These are phyloP conservation scores for Lycium ferocissimum DNA, from an alignment of 257 asterid species.

Conservation along the genomic window DNA sequence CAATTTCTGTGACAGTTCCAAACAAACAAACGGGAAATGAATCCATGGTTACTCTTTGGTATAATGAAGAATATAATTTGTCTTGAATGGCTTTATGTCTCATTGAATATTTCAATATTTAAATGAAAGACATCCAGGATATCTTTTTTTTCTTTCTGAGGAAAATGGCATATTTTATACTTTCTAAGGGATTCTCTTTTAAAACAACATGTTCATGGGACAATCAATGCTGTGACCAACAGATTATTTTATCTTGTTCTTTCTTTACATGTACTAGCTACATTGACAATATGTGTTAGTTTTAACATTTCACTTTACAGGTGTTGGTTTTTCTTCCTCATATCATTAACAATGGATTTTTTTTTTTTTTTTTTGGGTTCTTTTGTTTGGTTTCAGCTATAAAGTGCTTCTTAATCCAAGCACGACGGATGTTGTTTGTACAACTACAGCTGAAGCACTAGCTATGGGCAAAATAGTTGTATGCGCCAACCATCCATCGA, in stretches of 20 bases:
- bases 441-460: conserved; percentile 96
- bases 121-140: not conserved
- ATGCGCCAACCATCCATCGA: conserved; percentile 95
- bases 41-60: not conserved
- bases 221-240: not conserved
- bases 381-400: conserved; percentile 56
- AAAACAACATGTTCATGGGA: not conserved
- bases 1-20: not conserved
- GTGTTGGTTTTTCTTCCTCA: not conserved
- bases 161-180: not conserved
- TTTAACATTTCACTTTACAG: not conserved
- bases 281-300: not conserved
- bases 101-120: not conserved
- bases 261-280: not conserved
- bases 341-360: not conserved
- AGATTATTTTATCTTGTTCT: not conserved
- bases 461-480: conserved; percentile 98
- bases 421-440: conserved; percentile 98
- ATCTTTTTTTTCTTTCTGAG: not conserved
- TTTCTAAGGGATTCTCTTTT: not conserved
- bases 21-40: not conserved
- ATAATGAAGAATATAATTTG: not conserved
- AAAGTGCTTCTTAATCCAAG: conserved; percentile 96
- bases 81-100: not conserved
- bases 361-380: not conserved